Evolutionary conservation across 768 basidiomycete genomes (phyloP), one percentile per base, ranked within the genome.

Genomic region (Boletus speciosus): DNA sequence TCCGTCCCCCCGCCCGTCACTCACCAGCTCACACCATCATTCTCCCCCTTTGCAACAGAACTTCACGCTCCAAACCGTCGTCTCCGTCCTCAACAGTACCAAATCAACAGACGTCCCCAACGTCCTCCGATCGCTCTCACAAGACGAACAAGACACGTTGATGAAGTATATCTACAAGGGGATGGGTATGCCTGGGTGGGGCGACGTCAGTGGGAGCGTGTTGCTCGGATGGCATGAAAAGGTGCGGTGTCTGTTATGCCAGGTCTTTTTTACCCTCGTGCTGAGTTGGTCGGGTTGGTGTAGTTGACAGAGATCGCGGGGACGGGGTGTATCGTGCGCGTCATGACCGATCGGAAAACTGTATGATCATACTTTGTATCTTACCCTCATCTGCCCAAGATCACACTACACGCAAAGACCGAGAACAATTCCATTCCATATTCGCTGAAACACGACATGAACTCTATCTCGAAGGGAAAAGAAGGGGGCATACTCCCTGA

Each of bases 151-250:
- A 65, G 96, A 97, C 66, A 90, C 86, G 32, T 79, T 98, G 50
- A 98, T 97, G 96, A 96, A 95, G 69, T 98, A 96, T 66, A 76
- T 98, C 15, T 98, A 98, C 82, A 98, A 98, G 75, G 95, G 92
- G 15, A 98, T 97, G 95, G 82, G 77, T 16, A 71, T 79, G 63
- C 75, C 78, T 2, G 84, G 78, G 15, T 77, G 80, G 69, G 78
- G 81, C 31, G 85, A 86, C 58, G 76, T 84, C 52, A 82, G 77
- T 61, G 83, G 84, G 40, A 85, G 82, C 58, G 83, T 86, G 36
- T 71, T 88, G 35, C 71, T 70, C 12, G 89, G 85, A 14, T 98
- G 96, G 96, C 96, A 98, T 66, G 94, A 97, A 71, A 97, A 96
- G 88, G 94, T 94, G 46, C 23, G 46, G 15, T 51, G 6, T 36